Evolutionary conservation across 345 rosid genomes (phyloP), one percentile per base, ranked within the genome.

Genomic region (Angophora floribunda): DNA sequence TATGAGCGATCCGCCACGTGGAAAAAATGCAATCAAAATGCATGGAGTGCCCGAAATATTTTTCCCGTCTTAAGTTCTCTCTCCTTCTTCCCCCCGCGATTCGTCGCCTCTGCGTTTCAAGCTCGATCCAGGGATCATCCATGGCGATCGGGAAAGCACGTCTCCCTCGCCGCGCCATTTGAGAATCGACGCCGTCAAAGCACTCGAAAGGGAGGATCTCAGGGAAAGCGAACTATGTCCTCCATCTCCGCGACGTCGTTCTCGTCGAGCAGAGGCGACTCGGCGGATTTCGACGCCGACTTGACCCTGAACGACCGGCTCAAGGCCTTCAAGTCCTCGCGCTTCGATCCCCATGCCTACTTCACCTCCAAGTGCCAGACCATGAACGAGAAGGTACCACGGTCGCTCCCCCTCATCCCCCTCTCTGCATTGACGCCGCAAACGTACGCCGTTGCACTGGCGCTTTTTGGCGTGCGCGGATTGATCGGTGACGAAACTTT

Each of bases 331-430:
- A 97, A 95, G 88, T 87, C 92, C 79, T 96, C 99, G 11, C 88
- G 47, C 28, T 96, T 97, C 89, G 97, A 97, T 87, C 95, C 97
- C 4, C 93, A 97, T 21, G 89, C 91, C 52, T 95, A 94, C 79
- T 91, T 97, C 89, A 86, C 90, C 91, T 94, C 98, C 89, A 96
- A 95, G 92, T 95, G 98, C 91, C 95, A 92, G 75, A 91, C 88
- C 86, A 96, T 96, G 98, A 93, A 91, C 89, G 99, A 97, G 92
- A 96, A 96, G 99, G 99, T 96, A 51, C 9, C 30, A 30, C 17
- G 45, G 17, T 3, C 16, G 36, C 65, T 63, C 61, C 47, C 49
- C 44, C 15, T 30, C 51, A 45, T 45, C 28, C 36, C 51, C 51
- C 86, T 16, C 7, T 28, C 1, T 52, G 10, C 85, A 41, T 55